Conservation (phyloP, 2,329 filamentous ascomycete species). For the Ophiocordyceps australis region DNA sequence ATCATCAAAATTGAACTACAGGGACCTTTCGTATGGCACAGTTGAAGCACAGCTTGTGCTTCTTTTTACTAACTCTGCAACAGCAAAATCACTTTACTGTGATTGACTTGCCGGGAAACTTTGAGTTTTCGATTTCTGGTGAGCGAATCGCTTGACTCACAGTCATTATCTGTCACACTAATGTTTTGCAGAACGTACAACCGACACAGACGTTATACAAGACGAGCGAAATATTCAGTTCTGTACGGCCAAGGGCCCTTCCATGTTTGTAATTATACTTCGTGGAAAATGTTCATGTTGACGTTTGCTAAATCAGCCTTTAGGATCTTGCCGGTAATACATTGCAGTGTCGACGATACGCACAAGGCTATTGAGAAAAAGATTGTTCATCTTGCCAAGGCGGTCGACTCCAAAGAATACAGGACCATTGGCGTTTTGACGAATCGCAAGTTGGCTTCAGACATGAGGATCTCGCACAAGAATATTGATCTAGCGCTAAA, state of each 20-base stretch:
- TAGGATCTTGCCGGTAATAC: slow-evolving; percentile 24
- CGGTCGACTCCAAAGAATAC: slow-evolving; percentile 17
- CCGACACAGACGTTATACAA: slow-evolving; percentile 22
- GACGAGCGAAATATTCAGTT: no score
- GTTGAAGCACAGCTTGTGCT: background rate
- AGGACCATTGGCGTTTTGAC: slow-evolving; percentile 33
- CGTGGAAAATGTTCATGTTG: no score
- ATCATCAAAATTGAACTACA: slow-evolving; percentile 20
- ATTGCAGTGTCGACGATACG: slow-evolving; percentile 19
- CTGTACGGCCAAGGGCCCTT: no score
- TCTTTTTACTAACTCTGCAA: no score
- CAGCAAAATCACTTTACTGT: slow-evolving; percentile 26
- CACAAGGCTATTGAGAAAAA: slow-evolving; percentile 22
- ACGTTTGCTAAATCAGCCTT: no score
- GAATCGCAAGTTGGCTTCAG: slow-evolving; percentile 36
- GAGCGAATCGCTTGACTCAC: background rate
- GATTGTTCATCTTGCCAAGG: slow-evolving; percentile 16
- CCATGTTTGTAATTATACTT: no score
- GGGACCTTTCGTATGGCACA: slow-evolving; percentile 17
- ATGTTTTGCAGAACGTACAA: slow-evolving; percentile 18
- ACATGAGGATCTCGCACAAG: slow-evolving; percentile 16
- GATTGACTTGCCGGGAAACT: slow-evolving; percentile 37
- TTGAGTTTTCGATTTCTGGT: slow-evolving; percentile 15
- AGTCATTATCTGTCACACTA: no score
- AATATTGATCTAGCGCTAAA: slow-evolving; percentile 22